Base-by-base conservation (phyloP, 2,329 filamentous ascomycete species). In the Rosellinia necatrix region DNA sequence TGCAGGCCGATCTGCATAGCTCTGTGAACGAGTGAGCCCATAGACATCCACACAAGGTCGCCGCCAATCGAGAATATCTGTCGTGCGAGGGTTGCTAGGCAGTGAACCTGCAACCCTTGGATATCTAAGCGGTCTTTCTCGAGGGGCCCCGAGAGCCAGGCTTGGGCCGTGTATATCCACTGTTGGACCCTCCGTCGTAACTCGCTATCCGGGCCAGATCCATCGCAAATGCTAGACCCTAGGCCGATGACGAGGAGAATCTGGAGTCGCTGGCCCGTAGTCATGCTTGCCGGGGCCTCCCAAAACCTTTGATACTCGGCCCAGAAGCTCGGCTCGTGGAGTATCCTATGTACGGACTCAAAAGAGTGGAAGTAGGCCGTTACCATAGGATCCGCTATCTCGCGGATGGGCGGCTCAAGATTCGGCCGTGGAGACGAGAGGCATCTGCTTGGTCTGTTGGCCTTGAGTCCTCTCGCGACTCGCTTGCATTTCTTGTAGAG, bases 261-360 rank as follows among this genome's bases (percentile, higher is more conserved):
- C n/a, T 72, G 73, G 4, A 77, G 68, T 2, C 69, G 68, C 2
- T 69, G 24, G 3, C 61, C 65, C 5, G 46, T 55, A 1, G 64
- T 54, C 1, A 64, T 60, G 6, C 6, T 59, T 4, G 68, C 66
- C 0, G 72, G 68, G 3, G 71, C 8, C 3, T 72, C 65, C 80
- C 80, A 84, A 57, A 78, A 80, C 0, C 49, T 66, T 3, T 70
- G 56, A 59, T 83, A 85, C 6, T 82, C 76, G 17, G 69, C 60
- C 73, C 75, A 75, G 56, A 85, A 86, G 0, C 74, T 77, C 0
- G 81, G 81, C 4, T 72, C 65, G 51, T 85, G 82, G 0, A 85
- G 65, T 40, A 85, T 78, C 3, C 80, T 76, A 48, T 82, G 76
- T 0, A 74, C 73, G 1, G 73, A 75, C 56, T 83, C 82, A 54